Base-by-base conservation (phyloP, 495 filamentous ascomycete species). In the Penicillium odoratum region DNA sequence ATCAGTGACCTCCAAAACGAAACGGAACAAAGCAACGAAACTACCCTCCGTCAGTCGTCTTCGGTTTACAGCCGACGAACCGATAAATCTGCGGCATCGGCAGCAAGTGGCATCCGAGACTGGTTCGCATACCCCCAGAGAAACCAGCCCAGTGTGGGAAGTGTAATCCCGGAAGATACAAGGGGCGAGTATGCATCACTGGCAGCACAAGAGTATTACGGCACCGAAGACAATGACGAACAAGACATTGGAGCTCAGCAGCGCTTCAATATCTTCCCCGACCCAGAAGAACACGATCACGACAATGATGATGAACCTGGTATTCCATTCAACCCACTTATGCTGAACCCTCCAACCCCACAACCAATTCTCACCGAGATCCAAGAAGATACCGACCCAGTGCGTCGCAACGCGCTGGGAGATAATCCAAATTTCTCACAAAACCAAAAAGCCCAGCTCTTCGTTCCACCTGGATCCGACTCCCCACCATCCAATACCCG, bases 281-380 rank as follows among this genome's bases (percentile, higher is more conserved):
- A 82, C 59, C 74, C 76, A 43, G 73, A 74, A 45, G 76, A 81
- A 33, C 65, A 77, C 30, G 69, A 74, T 15, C 61, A 68, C 43
- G 74, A 77, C 34, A 63, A 74, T 33, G 73, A 77, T 9, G 71
- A 73, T 16, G 73, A 76, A 30, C 55, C 54, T 29, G 53, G 60
- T 21, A 65, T 75, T 33, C 72, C 61, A 2, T 74, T 81, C 57
- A 79, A 81, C 57, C 81, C 81, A 0, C 62, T 84, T 21, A 73
- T 73, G 58, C 71, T 82, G 59, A 82, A 83, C 53, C 81, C 81
- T 13, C 81, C 81, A 13, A 81, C 80, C 0, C 80, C 81, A 1
- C 77, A 75, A 30, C 74, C 75, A 11, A 53, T 60, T 40, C 47
- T 64, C 7, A 56, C 49, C 4, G 55, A 69, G 5, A 60, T 46